Percentiles rank a stretch among this genome's conserved stretches.
Evolutionary conservation across 345 rosid genomes (phyloP).

Genomic region (Euphorbia pulcherrima): DNA sequence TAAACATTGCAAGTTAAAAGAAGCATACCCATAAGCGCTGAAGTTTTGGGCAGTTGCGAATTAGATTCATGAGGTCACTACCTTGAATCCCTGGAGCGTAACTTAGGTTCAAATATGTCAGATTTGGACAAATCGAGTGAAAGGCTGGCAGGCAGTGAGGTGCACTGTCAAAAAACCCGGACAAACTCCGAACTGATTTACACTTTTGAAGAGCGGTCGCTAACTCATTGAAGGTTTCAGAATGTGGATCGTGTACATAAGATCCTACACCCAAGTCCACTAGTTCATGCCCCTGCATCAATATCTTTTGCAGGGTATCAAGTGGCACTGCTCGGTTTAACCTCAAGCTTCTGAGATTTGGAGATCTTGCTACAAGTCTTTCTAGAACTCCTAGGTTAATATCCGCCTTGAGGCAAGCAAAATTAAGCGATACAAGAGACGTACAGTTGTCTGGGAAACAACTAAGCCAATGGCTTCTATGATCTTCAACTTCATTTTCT

Average conservation of each 20-base stretch:
- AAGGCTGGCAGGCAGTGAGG: constrained; percentile 58
- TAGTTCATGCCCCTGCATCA: constrained; percentile 64
- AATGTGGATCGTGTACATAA: constrained; percentile 57
- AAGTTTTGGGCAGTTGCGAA: constrained; percentile 62
- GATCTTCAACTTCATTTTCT: constrained; percentile 94
- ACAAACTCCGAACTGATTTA: constrained; percentile 62
- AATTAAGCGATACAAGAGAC: constrained; percentile 72
- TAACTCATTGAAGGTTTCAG: constrained; percentile 49
- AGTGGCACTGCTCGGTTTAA: constrained; percentile 72
- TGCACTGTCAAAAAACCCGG: constrained; percentile 80
- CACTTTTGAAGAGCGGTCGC: constrained; percentile 45
- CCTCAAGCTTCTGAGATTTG: constrained; percentile 77
- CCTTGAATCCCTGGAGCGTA: constrained; percentile 75
- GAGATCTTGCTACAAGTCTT: constrained; percentile 89
- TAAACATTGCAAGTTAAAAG: neutral
- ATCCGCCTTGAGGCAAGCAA: constrained; percentile 91
- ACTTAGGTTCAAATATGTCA: constrained; percentile 74
- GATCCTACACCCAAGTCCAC: constrained; percentile 90
- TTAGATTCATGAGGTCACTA: constrained; percentile 52
- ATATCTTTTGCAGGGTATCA: constrained; percentile 58
- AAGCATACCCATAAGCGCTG: constrained; percentile 76
- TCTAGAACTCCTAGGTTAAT: constrained; percentile 66
- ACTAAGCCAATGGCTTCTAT: constrained; percentile 88
- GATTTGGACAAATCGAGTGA: constrained; percentile 51
- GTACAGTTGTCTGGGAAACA: constrained; percentile 78